Evolutionary conservation across 495 filamentous ascomycete genomes (phyloP).

Genomic region (Penicillium cataractarum): DNA sequence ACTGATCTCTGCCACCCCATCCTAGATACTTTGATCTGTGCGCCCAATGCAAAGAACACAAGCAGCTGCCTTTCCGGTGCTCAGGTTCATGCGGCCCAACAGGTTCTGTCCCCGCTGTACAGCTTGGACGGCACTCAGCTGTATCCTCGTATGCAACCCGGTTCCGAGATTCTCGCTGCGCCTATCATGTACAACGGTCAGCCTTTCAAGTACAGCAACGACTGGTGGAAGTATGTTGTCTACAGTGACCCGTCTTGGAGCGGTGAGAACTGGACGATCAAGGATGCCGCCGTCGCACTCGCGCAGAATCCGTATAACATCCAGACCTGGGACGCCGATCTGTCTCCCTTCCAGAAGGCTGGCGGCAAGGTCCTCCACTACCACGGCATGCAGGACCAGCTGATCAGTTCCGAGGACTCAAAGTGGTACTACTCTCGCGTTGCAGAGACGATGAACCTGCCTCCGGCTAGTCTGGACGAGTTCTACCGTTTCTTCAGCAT

Average conservation of each 20-base stretch:
- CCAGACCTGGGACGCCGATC: slow-evolving; percentile 52
- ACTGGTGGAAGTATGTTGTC: slow-evolving; percentile 60
- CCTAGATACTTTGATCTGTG: slow-evolving; percentile 57
- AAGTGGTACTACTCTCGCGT: slow-evolving; percentile 52
- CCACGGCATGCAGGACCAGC: slow-evolving; percentile 51
- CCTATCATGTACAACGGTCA: slow-evolving; percentile 41
- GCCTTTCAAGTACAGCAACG: slow-evolving; percentile 44
- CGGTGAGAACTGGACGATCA: slow-evolving; percentile 38
- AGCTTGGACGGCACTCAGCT: slow-evolving; percentile 54
- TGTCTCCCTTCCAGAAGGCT: slow-evolving; percentile 43
- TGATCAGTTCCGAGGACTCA: slow-evolving; percentile 48
- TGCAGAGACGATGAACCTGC: slow-evolving; percentile 44
- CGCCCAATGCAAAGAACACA: slow-evolving; percentile 29
- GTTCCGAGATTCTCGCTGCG: slow-evolving; percentile 39
- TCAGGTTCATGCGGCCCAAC: slow-evolving; percentile 58
- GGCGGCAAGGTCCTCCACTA: slow-evolving; percentile 57
- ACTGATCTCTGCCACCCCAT: slow-evolving; percentile 61
- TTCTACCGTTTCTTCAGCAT: slow-evolving; percentile 66
- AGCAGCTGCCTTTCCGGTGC: slow-evolving; percentile 56
- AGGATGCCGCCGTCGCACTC: slow-evolving; percentile 42
- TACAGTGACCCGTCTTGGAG: slow-evolving; percentile 56
- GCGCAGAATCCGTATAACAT: slow-evolving; percentile 53
- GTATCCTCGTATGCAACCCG: slow-evolving; percentile 58
- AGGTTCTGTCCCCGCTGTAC: slow-evolving; percentile 58
- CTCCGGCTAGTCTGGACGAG: slow-evolving; percentile 49